Evolutionary conservation across 225 moss, liverwort and hornwort species (phyloP).

Genomic region (Antitrichia curtipendula): DNA sequence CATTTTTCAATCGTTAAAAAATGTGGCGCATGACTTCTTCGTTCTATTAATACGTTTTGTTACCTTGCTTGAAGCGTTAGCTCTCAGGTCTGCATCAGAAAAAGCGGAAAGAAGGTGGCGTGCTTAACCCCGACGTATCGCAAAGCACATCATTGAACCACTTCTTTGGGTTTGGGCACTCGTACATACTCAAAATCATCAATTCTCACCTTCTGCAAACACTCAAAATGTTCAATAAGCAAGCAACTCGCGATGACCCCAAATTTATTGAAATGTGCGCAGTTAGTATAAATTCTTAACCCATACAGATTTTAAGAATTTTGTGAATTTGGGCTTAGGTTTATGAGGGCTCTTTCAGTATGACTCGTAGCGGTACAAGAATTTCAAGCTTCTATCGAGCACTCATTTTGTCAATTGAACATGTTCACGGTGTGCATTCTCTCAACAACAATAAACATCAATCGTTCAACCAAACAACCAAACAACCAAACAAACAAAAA

Average conservation of each 20-base stretch:
- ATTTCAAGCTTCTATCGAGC: neutral
- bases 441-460: neutral
- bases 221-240: neutral
- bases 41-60: neutral
- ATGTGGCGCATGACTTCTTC: neutral
- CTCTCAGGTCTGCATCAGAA: neutral
- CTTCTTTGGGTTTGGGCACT: conserved; percentile 63
- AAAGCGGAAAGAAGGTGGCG: neutral
- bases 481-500: neutral
- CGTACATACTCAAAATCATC: conserved; percentile 82
- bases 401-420: neutral
- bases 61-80: neutral
- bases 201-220: conserved; percentile 55
- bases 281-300: neutral
- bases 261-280: neutral
- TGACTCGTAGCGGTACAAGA: neutral
- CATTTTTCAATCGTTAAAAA: neutral
- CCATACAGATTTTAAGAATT: too few relatives aligned
- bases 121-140: neutral
- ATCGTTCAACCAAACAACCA: too few relatives aligned
- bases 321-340: neutral
- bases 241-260: neutral
- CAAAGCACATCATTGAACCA: neutral
- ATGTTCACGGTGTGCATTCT: neutral
- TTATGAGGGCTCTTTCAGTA: neutral